Conservation (phyloP, 1,284 basidiomycete genomes). For the Pseudozyma sp. region DNA sequence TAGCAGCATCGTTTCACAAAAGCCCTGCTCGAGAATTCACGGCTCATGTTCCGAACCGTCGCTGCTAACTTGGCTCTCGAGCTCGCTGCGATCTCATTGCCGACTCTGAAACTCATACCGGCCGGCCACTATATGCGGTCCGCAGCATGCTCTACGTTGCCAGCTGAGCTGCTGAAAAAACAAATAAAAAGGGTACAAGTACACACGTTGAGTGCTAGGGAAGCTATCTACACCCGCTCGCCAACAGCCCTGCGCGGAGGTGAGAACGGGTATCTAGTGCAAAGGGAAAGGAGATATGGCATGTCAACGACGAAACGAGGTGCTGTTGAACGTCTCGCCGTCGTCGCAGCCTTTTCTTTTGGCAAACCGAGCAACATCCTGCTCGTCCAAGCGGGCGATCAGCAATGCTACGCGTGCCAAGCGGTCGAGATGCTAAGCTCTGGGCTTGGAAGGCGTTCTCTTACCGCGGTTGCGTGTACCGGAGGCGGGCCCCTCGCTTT, state of each 20-base stretch:
- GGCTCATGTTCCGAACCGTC: no score
- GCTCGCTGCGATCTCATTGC: no score
- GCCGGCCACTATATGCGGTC: no score
- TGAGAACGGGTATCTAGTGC: slow-evolving; percentile 29
- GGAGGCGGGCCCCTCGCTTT: slow-evolving; percentile 45
- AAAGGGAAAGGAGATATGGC: neutral
- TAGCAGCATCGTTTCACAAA: no score
- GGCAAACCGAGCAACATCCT: no score
- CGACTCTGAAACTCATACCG: no score
- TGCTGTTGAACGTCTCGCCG: slow-evolving; percentile 41
- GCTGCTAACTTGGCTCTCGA: no score
- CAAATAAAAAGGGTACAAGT: slow-evolving; percentile 15
- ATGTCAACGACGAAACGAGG: slow-evolving; percentile 17
- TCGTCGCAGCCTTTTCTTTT: slow-evolving; percentile 13
- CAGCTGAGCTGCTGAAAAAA: neutral
- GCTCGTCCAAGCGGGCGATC: neutral
- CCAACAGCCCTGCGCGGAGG: slow-evolving; percentile 1
- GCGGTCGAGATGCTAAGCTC: slow-evolving; percentile 1
- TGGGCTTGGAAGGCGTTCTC: slow-evolving; percentile 45
- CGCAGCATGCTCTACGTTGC: neutral
- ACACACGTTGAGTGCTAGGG: slow-evolving; percentile 48
- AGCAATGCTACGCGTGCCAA: neutral
- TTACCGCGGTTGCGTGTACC: slow-evolving; percentile 48
- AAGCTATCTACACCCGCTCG: slow-evolving; percentile 6
- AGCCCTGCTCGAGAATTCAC: no score